Evolutionary conservation across 2,329 filamentous ascomycete species (phyloP), one percentile per base, ranked within the genome.

Genomic region (Juglanconis juglandina): DNA sequence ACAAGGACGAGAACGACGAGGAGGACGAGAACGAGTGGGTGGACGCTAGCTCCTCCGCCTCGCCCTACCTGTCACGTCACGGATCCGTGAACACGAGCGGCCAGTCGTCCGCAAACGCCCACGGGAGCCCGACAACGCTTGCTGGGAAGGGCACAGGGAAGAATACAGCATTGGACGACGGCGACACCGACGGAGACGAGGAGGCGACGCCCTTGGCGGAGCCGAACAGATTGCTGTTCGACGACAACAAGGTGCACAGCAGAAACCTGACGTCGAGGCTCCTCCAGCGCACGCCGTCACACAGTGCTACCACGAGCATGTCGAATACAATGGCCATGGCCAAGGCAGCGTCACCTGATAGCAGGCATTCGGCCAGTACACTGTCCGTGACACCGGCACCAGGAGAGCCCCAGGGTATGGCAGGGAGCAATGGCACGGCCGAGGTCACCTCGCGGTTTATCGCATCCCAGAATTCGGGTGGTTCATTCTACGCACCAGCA

Each of bases 231-330:
- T 50, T 55, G 39, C 64, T 67, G 66, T 56, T 77, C 44, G 76
- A 75, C 59, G 73, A 79, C 60, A 77, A 75, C 35, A 68, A 73
- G 13, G 77, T 79, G 41, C 86, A 87, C 68, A 87, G 85, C 62
- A 84, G 87, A 66, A 84, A 87, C 63, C 81, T 90, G 55, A 90
- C 88, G 6, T 87, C 87, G 35, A 81, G 87, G 61, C 73, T 91
- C 42, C 78, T 92, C 2, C 83, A 88, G 68, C 82, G 88, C 65
- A 85, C 80, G 9, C 81, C 85, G 0, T 86, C 86, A 6, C 79
- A 85, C 63, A 80, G 83, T 63, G 81, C 83, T 3, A 83, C 87
- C 41, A 87, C 86, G 44, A 81, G 87, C 69, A 88, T 89, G 81
- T 87, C 86, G 7, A 76, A 81, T 61, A 81, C 88, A 60, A 81